Evolutionary conservation across 2,329 filamentous ascomycete species (phyloP), one percentile per base, ranked within the genome.

Genomic region (Cercospora canescens): DNA sequence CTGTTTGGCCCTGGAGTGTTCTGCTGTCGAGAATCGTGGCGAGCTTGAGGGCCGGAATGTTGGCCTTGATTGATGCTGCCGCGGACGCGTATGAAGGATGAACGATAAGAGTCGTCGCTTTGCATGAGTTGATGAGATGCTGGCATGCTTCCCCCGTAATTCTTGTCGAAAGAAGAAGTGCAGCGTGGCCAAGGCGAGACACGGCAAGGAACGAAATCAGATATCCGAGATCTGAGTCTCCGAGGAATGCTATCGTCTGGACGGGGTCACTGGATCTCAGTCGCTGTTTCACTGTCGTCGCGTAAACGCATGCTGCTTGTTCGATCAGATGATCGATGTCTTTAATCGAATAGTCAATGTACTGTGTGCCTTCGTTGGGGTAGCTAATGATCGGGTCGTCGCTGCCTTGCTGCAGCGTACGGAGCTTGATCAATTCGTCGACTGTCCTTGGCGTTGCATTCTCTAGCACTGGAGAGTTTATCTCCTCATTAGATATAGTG

Each of bases 181-280:
- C 79, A 0, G 84, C 81, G 73, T 85, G 84, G 4, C 86, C 85
- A 11, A 87, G 77, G 67, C 84, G 82, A n/a, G 79, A 81, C 59
- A 88, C 71, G 0, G 83, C 85, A 37, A 87, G 77, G 34, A 84
- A 76, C 1, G 84, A 82, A 37, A 86, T 77, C 32, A 86, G 77
- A 65, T 86, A 87, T 63, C 84, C 81, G 7, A 87, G 74, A 66
- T 84, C 81, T 1, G 85, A 86, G 1, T 80, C 79, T 0, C 83
- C 84, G 2, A 87, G 74, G 8, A 87, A 71, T 2, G 80, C 83
- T 35, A 87, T 78, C 1, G 82, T 79, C 45, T 69, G 62, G 12
- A 68, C 66, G n/a, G 67, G 55, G 35, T 74, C 66, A 30, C 63
- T 62, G 11, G 67, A 70, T 11, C 32, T 52, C 26, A 35, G 48